These are phyloP conservation scores for Terana coerulea DNA, from an alignment of 768 basidiomycete species.

Conservation along the genomic window DNA sequence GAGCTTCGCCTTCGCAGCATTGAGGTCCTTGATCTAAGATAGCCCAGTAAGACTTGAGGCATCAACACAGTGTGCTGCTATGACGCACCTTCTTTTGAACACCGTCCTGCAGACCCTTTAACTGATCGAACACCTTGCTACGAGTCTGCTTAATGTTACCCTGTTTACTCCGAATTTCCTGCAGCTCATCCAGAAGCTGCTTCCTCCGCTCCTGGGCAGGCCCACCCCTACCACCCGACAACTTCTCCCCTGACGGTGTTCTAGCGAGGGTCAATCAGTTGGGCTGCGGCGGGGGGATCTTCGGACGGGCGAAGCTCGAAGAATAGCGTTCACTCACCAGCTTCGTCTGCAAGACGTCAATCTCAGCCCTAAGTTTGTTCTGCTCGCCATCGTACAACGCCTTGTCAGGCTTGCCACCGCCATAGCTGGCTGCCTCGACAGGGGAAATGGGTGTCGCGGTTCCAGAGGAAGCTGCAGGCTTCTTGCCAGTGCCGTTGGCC, in stretches of 20 bases:
- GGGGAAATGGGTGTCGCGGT: constrained; percentile 32
- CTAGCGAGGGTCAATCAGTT: constrained; percentile 48
- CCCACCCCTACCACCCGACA: constrained; percentile 57
- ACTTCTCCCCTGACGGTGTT: constrained; percentile 71
- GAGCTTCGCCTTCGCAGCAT: constrained; percentile 73
- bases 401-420: constrained; percentile 80
- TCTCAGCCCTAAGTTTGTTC: constrained; percentile 75
- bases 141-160: constrained; percentile 69
- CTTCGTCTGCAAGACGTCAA: constrained; percentile 76
- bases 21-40: constrained; percentile 77
- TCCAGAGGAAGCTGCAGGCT: constrained; percentile 35
- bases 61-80: not conserved
- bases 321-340: constrained; percentile 52
- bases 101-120: constrained; percentile 73
- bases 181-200: constrained; percentile 76
- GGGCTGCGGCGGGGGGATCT: not conserved
- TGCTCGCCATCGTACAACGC: constrained; percentile 81
- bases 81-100: constrained; percentile 74
- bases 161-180: constrained; percentile 74
- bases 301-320: not conserved
- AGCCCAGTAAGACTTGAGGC: not conserved
- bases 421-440: constrained; percentile 19
- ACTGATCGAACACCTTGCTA: constrained; percentile 69
- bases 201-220: constrained; percentile 68
- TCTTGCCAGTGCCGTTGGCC: constrained; percentile 36